phyloP scores from a whole-genome alignment of 2,329 filamentous ascomycete species.

The Talaromyces sp. region DNA sequence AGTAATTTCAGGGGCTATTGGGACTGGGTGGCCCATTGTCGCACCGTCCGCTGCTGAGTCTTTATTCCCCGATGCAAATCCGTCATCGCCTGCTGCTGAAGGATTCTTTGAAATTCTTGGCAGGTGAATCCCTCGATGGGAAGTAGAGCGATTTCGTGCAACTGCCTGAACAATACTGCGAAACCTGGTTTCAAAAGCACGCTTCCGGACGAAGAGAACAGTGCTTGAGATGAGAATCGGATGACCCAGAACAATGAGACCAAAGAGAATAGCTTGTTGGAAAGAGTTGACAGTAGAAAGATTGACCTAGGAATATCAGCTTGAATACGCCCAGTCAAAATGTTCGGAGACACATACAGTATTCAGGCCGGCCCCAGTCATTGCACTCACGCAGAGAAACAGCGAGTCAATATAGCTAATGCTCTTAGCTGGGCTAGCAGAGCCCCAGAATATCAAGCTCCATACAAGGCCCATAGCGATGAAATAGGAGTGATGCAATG shows the following conservation, averaged over 20 bases:
- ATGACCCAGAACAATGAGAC: slow-evolving; percentile 64
- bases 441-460: slow-evolving; percentile 58
- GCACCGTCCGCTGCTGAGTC: not conserved
- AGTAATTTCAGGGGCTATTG: not conserved
- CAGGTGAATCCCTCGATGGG: not conserved
- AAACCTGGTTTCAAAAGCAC: slow-evolving; percentile 62
- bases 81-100: not conserved
- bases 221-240: slow-evolving; percentile 65
- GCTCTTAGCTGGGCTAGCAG: slow-evolving; percentile 50
- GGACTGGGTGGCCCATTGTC: not conserved
- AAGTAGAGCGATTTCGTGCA: slow-evolving; percentile 19
- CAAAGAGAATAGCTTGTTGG: slow-evolving; percentile 64
- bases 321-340: not conserved
- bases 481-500: slow-evolving; percentile 67
- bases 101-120: not conserved
- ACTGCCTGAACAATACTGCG: slow-evolving; percentile 48
- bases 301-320: slow-evolving; percentile 29
- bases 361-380: slow-evolving; percentile 66
- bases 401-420: slow-evolving; percentile 63
- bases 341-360: slow-evolving; percentile 45
- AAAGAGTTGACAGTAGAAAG: slow-evolving; percentile 63
- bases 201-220: slow-evolving; percentile 59
- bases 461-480: slow-evolving; percentile 53
- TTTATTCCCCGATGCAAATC: not conserved
- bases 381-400: slow-evolving; percentile 64